Conservation (phyloP, 352 stramenopile species). For the Aphanomyces euteiches region DNA sequence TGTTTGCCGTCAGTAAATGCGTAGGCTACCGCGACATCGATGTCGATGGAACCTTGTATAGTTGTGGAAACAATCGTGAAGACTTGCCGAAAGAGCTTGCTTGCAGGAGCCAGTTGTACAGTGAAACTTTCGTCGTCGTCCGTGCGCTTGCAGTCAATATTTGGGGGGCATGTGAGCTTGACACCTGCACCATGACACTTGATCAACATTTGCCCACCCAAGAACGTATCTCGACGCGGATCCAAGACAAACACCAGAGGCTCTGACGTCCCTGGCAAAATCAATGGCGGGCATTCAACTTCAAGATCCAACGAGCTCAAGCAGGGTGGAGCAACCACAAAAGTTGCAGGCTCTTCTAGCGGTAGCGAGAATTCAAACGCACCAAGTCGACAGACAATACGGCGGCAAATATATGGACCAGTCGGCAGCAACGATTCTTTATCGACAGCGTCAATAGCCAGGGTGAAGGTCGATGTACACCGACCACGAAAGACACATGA, state of each 20-base stretch:
- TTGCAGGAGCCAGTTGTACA: too few relatives aligned
- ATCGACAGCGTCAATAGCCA: too few relatives aligned
- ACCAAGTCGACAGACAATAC: slow-evolving; percentile 54
- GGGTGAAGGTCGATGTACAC: too few relatives aligned
- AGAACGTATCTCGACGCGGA: slow-evolving; percentile 45
- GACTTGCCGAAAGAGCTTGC: too few relatives aligned
- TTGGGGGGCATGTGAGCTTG: too few relatives aligned
- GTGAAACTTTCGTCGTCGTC: too few relatives aligned
- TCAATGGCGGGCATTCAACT: slow-evolving; percentile 47
- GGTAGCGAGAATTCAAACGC: slow-evolving; percentile 49
- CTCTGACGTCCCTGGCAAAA: slow-evolving; percentile 47
- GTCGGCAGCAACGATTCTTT: slow-evolving; percentile 33
- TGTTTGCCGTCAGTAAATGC: too few relatives aligned
- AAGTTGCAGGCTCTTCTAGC: slow-evolving; percentile 37
- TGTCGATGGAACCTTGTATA: too few relatives aligned
- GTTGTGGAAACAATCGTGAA: too few relatives aligned
- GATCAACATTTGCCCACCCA: slow-evolving; percentile 50
- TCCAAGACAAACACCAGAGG: slow-evolving; percentile 44
- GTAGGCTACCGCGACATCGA: too few relatives aligned
- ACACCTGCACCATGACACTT: not conserved
- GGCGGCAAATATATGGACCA: slow-evolving; percentile 49
- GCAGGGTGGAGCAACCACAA: slow-evolving; percentile 45
- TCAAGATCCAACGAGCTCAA: slow-evolving; percentile 52
- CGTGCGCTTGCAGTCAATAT: too few relatives aligned
- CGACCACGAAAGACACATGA: too few relatives aligned